Conservation (phyloP, 148 eudicot genomes). For the Rhododendron kiyosumense region DNA sequence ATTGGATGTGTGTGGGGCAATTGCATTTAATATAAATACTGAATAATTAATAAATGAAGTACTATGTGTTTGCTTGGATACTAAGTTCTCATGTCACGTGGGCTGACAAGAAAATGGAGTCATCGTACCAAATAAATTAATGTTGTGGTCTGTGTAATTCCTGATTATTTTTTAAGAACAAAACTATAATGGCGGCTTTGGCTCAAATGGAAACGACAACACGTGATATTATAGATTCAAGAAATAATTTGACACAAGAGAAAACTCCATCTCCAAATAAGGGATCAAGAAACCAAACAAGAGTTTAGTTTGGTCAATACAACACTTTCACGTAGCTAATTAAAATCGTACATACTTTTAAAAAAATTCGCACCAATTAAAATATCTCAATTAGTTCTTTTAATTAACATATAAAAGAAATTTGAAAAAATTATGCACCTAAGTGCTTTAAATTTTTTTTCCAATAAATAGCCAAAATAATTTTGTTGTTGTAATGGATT, state of each 20-base stretch:
- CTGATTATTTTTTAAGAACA: neutral
- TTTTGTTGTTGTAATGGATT: neutral
- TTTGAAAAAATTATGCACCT: neutral
- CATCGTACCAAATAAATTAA: neutral
- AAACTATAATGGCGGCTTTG: neutral
- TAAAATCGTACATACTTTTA: no score
- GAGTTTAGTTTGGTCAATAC: no score
- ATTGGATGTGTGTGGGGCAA: conserved; percentile 8
- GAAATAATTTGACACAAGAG: no score
- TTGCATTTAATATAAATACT: neutral
- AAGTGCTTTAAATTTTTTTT: neutral
- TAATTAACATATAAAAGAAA: neutral
- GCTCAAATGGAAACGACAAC: neutral
- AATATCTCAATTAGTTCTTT: neutral
- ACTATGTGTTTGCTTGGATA: neutral
- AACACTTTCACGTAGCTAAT: neutral
- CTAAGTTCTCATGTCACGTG: neutral
- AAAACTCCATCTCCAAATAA: no score
- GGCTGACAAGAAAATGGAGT: conserved; percentile 1
- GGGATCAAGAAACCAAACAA: no score
- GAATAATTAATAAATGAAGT: neutral
- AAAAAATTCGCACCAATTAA: neutral
- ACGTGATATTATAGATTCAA: no score
- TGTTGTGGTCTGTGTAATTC: neutral
- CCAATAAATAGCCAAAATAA: neutral